phyloP scores from a whole-genome alignment of 164 flowering plant species.

The Taxillus chinensis region DNA sequence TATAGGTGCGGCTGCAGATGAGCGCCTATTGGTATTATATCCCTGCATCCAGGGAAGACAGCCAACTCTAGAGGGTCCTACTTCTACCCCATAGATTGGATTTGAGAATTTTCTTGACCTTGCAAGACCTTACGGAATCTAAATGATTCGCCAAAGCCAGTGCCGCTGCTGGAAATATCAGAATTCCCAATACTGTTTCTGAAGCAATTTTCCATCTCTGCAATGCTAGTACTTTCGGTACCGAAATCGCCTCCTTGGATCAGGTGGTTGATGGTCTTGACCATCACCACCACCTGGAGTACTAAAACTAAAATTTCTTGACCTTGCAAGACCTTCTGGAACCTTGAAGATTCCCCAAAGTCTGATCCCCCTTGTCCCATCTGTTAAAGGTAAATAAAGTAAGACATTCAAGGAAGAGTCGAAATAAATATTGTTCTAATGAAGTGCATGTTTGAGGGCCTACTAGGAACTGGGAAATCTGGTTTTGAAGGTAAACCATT shows the following conservation, averaged over 20 bases:
- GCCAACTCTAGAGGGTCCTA: slow-evolving; percentile 23
- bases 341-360: slow-evolving; percentile 71
- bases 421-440: neutral
- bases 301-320: slow-evolving; percentile 75
- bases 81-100: slow-evolving; percentile 25
- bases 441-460: slow-evolving; percentile 2
- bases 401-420: neutral
- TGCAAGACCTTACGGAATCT: slow-evolving; percentile 94
- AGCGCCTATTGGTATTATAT: slow-evolving; percentile 15
- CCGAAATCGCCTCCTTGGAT: slow-evolving; percentile 27
- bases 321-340: slow-evolving; percentile 99
- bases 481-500: slow-evolving; percentile 37
- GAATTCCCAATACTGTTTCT: slow-evolving; percentile 20
- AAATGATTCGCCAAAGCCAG: slow-evolving; percentile 53
- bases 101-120: slow-evolving; percentile 80
- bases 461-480: slow-evolving; percentile 60
- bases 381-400: slow-evolving; percentile 20
- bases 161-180: slow-evolving; percentile 24
- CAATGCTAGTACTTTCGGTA: slow-evolving; percentile 19
- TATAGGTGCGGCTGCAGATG: slow-evolving; percentile 10
- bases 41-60: slow-evolving; percentile 30
- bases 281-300: slow-evolving; percentile 27
- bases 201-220: slow-evolving; percentile 20
- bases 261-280: slow-evolving; percentile 33
- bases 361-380: slow-evolving; percentile 50